Evolutionary conservation across 1,139 yeast species (phyloP).

Genomic region (Yamadazyma mexicana): DNA sequence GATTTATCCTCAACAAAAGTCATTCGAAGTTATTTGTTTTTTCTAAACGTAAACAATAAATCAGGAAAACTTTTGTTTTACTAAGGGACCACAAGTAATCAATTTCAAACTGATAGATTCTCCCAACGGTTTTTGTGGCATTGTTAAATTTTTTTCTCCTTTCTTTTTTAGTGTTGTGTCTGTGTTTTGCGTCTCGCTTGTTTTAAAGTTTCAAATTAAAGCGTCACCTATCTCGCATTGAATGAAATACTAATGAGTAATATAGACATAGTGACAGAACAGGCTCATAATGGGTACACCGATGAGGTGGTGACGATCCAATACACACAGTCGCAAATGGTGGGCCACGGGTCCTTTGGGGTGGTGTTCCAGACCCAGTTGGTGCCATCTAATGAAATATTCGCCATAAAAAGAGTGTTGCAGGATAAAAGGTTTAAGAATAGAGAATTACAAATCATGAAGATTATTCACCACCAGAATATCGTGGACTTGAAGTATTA

Average conservation of each 20-base stretch:
- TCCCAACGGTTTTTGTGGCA: neutral
- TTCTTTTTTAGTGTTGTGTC: neutral
- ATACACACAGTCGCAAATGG: slow-evolving; percentile 79
- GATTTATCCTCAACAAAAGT: slow-evolving; percentile 1
- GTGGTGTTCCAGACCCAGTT: slow-evolving; percentile 89
- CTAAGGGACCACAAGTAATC: no score
- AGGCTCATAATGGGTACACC: slow-evolving; percentile 72
- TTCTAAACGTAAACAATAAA: neutral
- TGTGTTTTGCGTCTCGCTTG: neutral
- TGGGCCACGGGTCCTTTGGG: slow-evolving; percentile 97
- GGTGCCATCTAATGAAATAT: slow-evolving; percentile 70
- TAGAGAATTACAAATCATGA: slow-evolving; percentile 95
- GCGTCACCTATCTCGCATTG: no score
- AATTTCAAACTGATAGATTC: neutral
- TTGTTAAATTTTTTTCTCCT: neutral
- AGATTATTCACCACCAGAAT: slow-evolving; percentile 80
- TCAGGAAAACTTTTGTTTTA: neutral
- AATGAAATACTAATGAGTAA: slow-evolving; percentile 43
- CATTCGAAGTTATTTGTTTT: slow-evolving; percentile 1
- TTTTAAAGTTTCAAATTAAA: no score
- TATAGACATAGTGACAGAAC: slow-evolving; percentile 64
- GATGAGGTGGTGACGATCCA: slow-evolving; percentile 62
- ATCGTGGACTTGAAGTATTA: slow-evolving; percentile 86
- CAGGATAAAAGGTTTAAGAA: slow-evolving; percentile 96
- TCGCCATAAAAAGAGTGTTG: slow-evolving; percentile 91